These are phyloP conservation scores for Hanseniaspora clermontiae DNA, from an alignment of 805 yeast species.

Conservation along the genomic window DNA sequence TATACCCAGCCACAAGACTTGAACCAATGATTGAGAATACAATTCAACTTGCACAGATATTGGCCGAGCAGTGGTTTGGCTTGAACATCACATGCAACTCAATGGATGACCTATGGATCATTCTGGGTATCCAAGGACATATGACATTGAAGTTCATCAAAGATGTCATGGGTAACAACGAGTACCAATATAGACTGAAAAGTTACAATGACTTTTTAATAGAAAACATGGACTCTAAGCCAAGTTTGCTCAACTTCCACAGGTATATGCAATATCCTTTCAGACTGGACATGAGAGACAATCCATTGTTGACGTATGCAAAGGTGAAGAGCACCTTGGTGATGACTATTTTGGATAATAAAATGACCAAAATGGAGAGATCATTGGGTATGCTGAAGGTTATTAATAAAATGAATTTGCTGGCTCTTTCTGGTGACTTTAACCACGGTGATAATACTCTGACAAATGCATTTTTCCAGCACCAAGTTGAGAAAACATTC, in stretches of 20 bases:
- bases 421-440: constrained; percentile 91
- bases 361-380: constrained; percentile 94
- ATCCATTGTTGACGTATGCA: constrained; percentile 53
- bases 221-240: constrained; percentile 59
- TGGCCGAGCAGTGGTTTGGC: constrained; percentile 89
- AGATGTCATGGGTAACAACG: constrained; percentile 70
- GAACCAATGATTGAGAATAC: constrained; percentile 69
- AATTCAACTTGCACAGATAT: constrained; percentile 50
- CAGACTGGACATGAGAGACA: constrained; percentile 19
- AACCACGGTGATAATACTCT: constrained; percentile 31
- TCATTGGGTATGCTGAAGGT: constrained; percentile 87
- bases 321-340: constrained; percentile 76
- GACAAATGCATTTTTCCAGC: constrained; percentile 41
- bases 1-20: constrained; percentile 61
- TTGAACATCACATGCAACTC: constrained; percentile 73
- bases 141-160: constrained; percentile 67
- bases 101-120: constrained; percentile 77
- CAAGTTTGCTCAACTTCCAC: constrained; percentile 41
- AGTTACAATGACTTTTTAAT: constrained; percentile 53
- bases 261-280: constrained; percentile 47
- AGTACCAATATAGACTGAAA: constrained; percentile 60
- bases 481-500: constrained; percentile 89
- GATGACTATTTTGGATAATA: constrained; percentile 65
- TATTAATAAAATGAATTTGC: constrained; percentile 77
- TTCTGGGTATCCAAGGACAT: constrained; percentile 68